phyloP scores from a whole-genome alignment of 257 asterid genomes.

The Solanum medicagineum region DNA sequence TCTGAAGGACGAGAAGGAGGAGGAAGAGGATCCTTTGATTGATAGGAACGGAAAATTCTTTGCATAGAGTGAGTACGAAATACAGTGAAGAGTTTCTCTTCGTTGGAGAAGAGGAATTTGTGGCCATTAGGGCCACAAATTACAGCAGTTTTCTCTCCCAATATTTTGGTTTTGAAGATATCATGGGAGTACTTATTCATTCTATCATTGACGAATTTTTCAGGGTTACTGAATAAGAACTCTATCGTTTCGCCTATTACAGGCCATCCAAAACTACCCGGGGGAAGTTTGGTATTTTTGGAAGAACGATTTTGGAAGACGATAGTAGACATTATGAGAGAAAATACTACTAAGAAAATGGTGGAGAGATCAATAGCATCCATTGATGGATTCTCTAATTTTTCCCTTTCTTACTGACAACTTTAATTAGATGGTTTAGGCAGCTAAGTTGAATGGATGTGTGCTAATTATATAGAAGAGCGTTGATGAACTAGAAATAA shows the following conservation, averaged over 20 bases:
- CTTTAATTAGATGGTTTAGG: not conserved
- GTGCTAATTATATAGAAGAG: not conserved
- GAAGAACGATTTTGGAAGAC: not conserved
- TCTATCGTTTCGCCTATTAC: slow-evolving; percentile 42
- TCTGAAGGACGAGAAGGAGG: not conserved
- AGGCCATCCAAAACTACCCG: slow-evolving; percentile 78
- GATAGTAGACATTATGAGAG: not conserved
- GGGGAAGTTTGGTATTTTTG: slow-evolving; percentile 27
- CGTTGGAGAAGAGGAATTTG: slow-evolving; percentile 63
- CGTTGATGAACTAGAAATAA: not conserved
- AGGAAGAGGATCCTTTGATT: slow-evolving; percentile 4
- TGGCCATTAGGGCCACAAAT: slow-evolving; percentile 63
- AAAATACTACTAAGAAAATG: not conserved
- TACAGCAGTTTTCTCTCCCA: slow-evolving; percentile 67
- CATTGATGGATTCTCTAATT: slow-evolving; percentile 5
- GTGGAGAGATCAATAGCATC: slow-evolving; percentile 8
- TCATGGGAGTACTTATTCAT: slow-evolving; percentile 47
- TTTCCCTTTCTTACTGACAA: not conserved
- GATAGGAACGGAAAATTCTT: slow-evolving; percentile 44
- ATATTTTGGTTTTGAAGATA: slow-evolving; percentile 49
- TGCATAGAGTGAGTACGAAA: slow-evolving; percentile 63
- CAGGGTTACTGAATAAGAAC: slow-evolving; percentile 48
- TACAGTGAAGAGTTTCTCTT: slow-evolving; percentile 35
- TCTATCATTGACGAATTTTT: slow-evolving; percentile 41
- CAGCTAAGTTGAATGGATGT: not conserved